Conservation (phyloP, 768 basidiomycete genomes). For the Rhodotorula taiwanensis region DNA sequence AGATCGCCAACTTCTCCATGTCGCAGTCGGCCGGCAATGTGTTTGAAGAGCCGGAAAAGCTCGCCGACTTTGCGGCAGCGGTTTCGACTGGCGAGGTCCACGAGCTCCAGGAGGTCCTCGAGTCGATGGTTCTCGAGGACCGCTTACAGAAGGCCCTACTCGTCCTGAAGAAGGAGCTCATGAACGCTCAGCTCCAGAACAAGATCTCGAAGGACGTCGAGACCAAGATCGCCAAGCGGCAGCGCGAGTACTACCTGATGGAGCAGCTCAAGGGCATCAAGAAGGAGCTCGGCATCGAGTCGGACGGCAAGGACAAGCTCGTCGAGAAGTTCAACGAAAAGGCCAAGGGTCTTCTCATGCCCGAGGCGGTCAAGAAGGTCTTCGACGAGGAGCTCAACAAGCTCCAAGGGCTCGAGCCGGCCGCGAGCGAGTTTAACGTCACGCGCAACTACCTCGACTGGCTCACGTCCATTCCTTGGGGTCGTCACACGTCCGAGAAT, state of each 20-base stretch:
- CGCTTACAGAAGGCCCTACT: conserved; percentile 80
- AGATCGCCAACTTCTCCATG: conserved; percentile 93
- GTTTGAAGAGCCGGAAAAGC: conserved; percentile 93
- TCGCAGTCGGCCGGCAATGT: conserved; percentile 86
- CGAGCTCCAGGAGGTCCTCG: conserved; percentile 89
- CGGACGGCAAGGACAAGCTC: conserved; percentile 73
- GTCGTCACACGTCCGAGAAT: conserved; percentile 85
- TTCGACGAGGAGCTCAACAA: conserved; percentile 95
- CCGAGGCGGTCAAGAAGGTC: conserved; percentile 80
- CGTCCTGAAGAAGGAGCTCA: conserved; percentile 94
- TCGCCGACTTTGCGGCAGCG: conserved; percentile 94
- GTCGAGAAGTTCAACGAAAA: conserved; percentile 68
- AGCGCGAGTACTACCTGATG: conserved; percentile 41
- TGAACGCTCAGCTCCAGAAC: conserved; percentile 88
- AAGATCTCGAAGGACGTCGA: conserved; percentile 91
- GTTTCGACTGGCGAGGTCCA: conserved; percentile 86
- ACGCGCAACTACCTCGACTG: conserved; percentile 61
- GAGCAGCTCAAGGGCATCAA: conserved; percentile 45
- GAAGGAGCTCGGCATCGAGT: conserved; percentile 54
- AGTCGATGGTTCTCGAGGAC: conserved; percentile 76
- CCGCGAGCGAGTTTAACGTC: conserved; percentile 38
- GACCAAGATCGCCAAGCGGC: conserved; percentile 52
- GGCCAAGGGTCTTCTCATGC: conserved; percentile 71
- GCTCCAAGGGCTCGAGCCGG: conserved; percentile 68
- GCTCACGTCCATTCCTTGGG: conserved; percentile 80